Percentiles rank a stretch among this genome's conserved stretches.
phyloP scores from a whole-genome alignment of 345 rosid genomes.

The Lagerstroemia speciosa region DNA sequence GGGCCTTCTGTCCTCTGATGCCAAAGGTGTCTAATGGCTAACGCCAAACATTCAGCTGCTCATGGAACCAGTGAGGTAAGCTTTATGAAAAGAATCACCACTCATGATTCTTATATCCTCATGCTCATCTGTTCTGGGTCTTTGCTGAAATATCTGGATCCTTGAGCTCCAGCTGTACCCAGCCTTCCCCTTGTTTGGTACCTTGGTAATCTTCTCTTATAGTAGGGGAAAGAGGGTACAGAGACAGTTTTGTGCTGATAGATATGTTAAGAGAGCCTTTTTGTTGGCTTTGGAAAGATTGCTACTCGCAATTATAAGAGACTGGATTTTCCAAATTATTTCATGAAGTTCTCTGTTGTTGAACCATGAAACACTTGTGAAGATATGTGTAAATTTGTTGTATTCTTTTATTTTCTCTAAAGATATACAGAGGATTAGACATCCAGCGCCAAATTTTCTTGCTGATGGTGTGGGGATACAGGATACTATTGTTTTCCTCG shows the following conservation, averaged over 20 bases:
- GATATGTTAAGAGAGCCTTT: too few relatives aligned
- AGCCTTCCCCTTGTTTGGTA: neutral
- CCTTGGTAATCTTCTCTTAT: neutral
- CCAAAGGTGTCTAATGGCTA: conserved; percentile 18
- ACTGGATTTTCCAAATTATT: too few relatives aligned
- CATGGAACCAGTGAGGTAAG: neutral
- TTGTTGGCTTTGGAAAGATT: neutral
- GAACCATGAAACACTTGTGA: too few relatives aligned
- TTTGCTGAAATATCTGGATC: too few relatives aligned
- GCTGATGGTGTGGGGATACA: too few relatives aligned
- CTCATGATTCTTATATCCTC: neutral
- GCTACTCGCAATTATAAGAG: neutral
- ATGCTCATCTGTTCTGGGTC: neutral
- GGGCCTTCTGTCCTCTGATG: conserved; percentile 65
- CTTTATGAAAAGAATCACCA: neutral
- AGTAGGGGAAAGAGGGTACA: neutral
- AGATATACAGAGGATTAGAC: too few relatives aligned
- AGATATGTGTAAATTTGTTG: too few relatives aligned
- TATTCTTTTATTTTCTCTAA: too few relatives aligned
- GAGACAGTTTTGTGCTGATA: neutral
- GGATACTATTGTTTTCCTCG: too few relatives aligned
- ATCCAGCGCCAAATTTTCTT: too few relatives aligned
- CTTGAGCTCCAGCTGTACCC: too few relatives aligned
- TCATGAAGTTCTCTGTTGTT: too few relatives aligned
- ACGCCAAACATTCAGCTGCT: neutral